phyloP scores from a whole-genome alignment of 2,329 filamentous ascomycete genomes.

The Alternaria arborescens region DNA sequence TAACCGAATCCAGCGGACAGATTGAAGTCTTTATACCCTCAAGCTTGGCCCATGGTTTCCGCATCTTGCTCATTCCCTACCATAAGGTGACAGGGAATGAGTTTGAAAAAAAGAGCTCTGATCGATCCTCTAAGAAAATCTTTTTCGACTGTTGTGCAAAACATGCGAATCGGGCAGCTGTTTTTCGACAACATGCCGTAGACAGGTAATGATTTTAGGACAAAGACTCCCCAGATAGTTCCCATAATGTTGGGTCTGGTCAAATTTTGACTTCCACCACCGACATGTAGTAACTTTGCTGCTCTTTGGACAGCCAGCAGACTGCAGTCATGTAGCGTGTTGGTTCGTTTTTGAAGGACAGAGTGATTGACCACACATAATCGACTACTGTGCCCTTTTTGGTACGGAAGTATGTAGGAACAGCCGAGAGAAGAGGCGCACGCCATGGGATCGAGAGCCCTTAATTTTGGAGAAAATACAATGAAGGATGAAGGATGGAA shows the following conservation, averaged over 20 bases:
- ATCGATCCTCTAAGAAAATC: not conserved
- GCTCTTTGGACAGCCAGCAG: not conserved
- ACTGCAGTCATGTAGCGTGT: not conserved
- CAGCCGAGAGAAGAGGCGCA: too few species aligned
- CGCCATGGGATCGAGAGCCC: not conserved
- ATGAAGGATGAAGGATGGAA: not conserved
- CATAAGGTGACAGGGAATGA: fast-evolving
- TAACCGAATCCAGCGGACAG: not conserved
- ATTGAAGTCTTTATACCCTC: not conserved
- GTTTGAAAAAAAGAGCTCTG: not conserved
- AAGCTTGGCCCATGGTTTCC: not conserved
- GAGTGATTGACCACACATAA: not conserved
- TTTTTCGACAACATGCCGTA: too few species aligned
- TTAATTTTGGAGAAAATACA: not conserved
- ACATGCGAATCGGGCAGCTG: too few species aligned
- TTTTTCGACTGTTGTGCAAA: too few species aligned
- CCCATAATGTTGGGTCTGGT: too few species aligned
- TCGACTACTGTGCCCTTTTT: too few species aligned
- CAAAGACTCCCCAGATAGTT: too few species aligned
- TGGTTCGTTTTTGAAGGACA: not conserved
- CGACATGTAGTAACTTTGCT: not conserved
- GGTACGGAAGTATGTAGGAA: too few species aligned
- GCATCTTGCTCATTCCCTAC: too few species aligned
- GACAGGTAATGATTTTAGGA: too few species aligned
- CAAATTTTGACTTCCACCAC: not conserved